A percentile compares a stretch with the other conserved stretches of the same genome.
phyloP scores from a whole-genome alignment of 306 rosid species.

The Cucumis melo region DNA sequence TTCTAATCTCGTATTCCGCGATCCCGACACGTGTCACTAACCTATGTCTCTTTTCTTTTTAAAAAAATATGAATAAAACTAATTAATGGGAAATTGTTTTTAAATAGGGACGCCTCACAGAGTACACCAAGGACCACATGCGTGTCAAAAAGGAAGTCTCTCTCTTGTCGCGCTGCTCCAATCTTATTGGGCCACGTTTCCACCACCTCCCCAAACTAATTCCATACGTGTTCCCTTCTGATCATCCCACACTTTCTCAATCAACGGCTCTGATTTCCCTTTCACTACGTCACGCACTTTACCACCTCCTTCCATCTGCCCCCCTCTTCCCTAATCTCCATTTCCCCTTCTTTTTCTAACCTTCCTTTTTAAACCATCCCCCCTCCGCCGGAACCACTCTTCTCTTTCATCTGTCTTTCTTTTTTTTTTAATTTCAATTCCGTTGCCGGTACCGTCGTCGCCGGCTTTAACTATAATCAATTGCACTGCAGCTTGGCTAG shows the following conservation, averaged over 20 bases:
- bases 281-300: constrained; percentile 2
- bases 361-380: neutral
- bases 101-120: neutral
- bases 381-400: neutral
- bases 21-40: neutral
- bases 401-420: neutral
- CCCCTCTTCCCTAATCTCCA: neutral
- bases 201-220: neutral
- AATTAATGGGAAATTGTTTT: neutral
- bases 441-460: neutral
- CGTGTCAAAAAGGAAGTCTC: constrained; percentile 8
- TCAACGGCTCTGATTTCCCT: neutral
- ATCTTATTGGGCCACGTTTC: neutral
- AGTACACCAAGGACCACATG: constrained; percentile 10
- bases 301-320: neutral
- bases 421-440: neutral
- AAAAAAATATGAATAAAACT: too few relatives aligned
- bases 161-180: constrained; percentile 2
- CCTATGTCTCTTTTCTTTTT: neutral
- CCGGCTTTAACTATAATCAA: too few relatives aligned
- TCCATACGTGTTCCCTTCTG: neutral
- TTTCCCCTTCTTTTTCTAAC: neutral
- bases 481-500: too few relatives aligned
- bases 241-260: neutral
- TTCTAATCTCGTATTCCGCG: neutral